Conservation (phyloP, 257 asterid genomes). For the Primulina tabacum region DNA sequence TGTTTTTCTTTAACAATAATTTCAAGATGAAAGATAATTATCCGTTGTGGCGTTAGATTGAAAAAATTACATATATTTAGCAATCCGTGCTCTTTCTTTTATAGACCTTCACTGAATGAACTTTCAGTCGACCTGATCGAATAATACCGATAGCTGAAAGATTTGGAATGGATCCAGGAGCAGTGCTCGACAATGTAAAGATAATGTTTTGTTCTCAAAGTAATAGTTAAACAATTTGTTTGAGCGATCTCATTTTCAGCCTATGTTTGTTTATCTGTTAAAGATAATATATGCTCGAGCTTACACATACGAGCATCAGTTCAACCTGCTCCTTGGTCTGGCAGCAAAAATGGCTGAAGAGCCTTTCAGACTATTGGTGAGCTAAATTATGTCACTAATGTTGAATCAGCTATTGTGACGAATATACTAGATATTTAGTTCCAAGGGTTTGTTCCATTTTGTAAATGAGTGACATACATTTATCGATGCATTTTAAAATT, state of each 20-base stretch:
- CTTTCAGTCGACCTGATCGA: conserved; percentile 2
- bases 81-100: conserved; percentile 32
- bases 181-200: not conserved
- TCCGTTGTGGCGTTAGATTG: not conserved
- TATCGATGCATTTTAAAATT: too few species aligned
- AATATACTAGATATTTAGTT: not conserved
- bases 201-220: not conserved
- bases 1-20: not conserved
- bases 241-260: conserved; percentile 18
- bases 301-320: conserved; percentile 97
- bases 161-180: conserved; percentile 67
- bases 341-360: conserved; percentile 99
- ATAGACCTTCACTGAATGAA: not conserved
- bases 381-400: conserved; percentile 23
- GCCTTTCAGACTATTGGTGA: conserved; percentile 94
- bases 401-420: conserved; percentile 13
- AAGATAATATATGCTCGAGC: conserved; percentile 99
- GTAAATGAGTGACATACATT: not conserved
- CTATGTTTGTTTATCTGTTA: conserved; percentile 5
- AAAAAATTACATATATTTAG: not conserved
- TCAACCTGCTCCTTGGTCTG: conserved; percentile 90
- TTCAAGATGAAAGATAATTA: not conserved
- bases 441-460: not conserved
- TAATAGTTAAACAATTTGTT: not conserved
- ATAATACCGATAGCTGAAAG: conserved; percentile 35